phyloP scores from a whole-genome alignment of 768 basidiomycete species.

The Boletus subparvulus region DNA sequence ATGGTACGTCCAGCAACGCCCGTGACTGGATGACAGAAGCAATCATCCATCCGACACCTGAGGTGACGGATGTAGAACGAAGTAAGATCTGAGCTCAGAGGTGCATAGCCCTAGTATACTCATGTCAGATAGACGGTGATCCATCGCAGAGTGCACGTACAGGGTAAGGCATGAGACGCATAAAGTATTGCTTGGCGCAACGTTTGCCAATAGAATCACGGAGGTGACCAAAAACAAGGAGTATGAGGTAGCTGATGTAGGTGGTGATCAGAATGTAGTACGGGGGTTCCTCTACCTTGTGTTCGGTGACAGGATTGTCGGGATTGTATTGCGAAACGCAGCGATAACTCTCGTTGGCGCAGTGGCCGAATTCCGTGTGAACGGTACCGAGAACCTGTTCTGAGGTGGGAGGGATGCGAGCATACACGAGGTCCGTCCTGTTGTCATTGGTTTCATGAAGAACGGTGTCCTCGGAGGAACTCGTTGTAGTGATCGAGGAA shows the following conservation, averaged over 20 bases:
- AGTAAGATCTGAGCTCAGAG: slow-evolving; percentile 96
- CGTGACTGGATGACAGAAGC: slow-evolving; percentile 89
- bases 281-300: slow-evolving; percentile 80
- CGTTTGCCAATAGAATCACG: slow-evolving; percentile 95
- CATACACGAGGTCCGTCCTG: slow-evolving; percentile 59
- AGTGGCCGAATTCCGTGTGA: slow-evolving; percentile 93
- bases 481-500: slow-evolving; percentile 43
- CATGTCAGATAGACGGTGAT: slow-evolving; percentile 7
- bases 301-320: slow-evolving; percentile 44
- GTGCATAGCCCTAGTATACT: slow-evolving; percentile 82
- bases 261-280: slow-evolving; percentile 91
- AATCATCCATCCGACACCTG: slow-evolving; percentile 92
- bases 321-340: slow-evolving; percentile 60
- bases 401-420: slow-evolving; percentile 70
- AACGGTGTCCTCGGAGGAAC: slow-evolving; percentile 66
- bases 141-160: slow-evolving; percentile 51
- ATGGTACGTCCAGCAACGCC: slow-evolving; percentile 96
- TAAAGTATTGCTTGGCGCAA: slow-evolving; percentile 64
- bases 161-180: slow-evolving; percentile 78
- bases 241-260: slow-evolving; percentile 90
- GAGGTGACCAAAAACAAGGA: slow-evolving; percentile 89
- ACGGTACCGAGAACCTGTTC: slow-evolving; percentile 75
- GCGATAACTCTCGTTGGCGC: slow-evolving; percentile 73
- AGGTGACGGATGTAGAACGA: slow-evolving; percentile 98
- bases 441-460: slow-evolving; percentile 54